Evolutionary conservation across 1,284 basidiomycete genomes (phyloP), one percentile per base, ranked within the genome.

Genomic region (Leccinum laetum): DNA sequence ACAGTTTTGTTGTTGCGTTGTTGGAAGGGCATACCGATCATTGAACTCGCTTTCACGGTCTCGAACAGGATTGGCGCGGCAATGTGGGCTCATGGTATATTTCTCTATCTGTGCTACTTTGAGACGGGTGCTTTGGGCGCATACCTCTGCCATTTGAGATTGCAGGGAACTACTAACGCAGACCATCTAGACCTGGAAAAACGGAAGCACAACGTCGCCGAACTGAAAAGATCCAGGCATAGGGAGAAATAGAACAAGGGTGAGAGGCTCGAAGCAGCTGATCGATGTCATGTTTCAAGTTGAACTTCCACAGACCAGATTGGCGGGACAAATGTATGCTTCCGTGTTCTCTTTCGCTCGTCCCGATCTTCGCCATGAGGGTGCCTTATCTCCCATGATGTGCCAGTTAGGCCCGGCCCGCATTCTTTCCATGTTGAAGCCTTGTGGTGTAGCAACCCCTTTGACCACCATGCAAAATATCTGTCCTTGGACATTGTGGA

Each of bases 21-120:
- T 79, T 95, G 0, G 94, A 96, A 78, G 83, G 83, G 85, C 4
- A 76, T 95, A 0, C 94, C 94, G 0, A 83, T 96, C 64, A 72
- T 94, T 16, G 94, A 94, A 0, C 78, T 95, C 3, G 77, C 90
- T 8, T 94, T 96, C 74, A 90, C 89, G 0, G 82, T 96, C 35
- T 94, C 93, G 0, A 96, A 96, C 74, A 83, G 92, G 11, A 86
- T 96, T 32, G 94, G 94, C 2, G 92, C 93, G 2, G 93, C 93
- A 1, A 96, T 96, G 94, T 95, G 93, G 93, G 91, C 91, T 7
- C 86, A 91, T 70, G 92, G 91, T 92, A 70, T 24, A 84, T 78
- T 16, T 37, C 41, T 56, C 29, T 21, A 26, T 55, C 13, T 26
- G 11, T 49, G 9, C 4, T 13, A 11, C 18, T 49, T 52, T 1